These are phyloP conservation scores for Yarrowia sp. DNA, from an alignment of 805 yeast genomes.

Conservation along the genomic window DNA sequence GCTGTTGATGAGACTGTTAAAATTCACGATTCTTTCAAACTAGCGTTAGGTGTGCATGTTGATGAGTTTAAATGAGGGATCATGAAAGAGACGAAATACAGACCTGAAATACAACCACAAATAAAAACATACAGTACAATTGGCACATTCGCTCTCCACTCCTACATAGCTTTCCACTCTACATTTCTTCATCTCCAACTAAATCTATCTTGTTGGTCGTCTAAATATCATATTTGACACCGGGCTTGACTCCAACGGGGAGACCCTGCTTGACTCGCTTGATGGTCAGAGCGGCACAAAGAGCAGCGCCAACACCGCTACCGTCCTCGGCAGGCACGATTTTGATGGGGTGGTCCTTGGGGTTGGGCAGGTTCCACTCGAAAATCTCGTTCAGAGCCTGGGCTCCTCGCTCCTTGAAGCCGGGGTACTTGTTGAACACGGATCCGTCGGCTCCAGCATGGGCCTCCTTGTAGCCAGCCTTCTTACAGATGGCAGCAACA, in stretches of 20 bases:
- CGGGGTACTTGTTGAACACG: conserved; percentile 92
- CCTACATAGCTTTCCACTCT: too few species aligned
- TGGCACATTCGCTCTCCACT: too few species aligned
- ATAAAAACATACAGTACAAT: too few species aligned
- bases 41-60: background rate
- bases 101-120: too few species aligned
- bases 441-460: conserved; percentile 98
- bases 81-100: too few species aligned
- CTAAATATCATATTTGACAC: conserved; percentile 36
- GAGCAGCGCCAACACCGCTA: conserved; percentile 98
- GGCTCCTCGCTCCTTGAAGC: conserved; percentile 87
- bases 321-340: conserved; percentile 97
- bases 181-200: too few species aligned
- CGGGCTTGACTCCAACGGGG: conserved; percentile 48
- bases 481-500: conserved; percentile 89
- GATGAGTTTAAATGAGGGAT: background rate
- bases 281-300: conserved; percentile 93
- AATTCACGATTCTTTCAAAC: conserved; percentile 15
- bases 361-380: conserved; percentile 66
- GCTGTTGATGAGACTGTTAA: conserved; percentile 2
- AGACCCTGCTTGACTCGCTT: conserved; percentile 72
- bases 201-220: conserved; percentile 12
- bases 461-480: conserved; percentile 71
- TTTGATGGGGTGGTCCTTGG: conserved; percentile 75
- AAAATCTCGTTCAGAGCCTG: conserved; percentile 86